phyloP scores from a whole-genome alignment of 2,329 filamentous ascomycete species.

The Cladophialophora exuberans region DNA sequence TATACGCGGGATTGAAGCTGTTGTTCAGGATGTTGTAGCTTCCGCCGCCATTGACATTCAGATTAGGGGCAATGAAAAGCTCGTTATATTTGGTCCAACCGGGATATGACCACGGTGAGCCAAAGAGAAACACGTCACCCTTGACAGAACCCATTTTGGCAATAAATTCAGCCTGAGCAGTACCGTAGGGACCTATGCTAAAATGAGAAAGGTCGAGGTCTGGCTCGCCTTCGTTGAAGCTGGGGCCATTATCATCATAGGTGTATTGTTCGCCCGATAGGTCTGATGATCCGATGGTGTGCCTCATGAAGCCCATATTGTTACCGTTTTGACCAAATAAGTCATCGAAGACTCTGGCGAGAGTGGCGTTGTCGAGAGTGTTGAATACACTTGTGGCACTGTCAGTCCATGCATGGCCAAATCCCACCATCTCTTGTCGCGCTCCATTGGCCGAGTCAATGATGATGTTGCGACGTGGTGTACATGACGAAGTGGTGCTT shows the following conservation, averaged over 20 bases:
- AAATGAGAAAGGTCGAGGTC: conserved; percentile 41
- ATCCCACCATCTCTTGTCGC: conserved; percentile 36
- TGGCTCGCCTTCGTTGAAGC: conserved; percentile 36
- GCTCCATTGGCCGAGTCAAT: conserved; percentile 15
- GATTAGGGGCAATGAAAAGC: conserved; percentile 31
- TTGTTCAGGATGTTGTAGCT: conserved; percentile 29
- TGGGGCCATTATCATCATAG: conserved; percentile 39
- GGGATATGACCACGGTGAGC: conserved; percentile 43
- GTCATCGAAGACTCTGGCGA: conserved; percentile 39
- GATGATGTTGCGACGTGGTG: conserved; percentile 7
- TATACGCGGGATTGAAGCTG: conserved; percentile 35
- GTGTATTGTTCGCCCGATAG: conserved; percentile 41
- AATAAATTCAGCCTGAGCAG: conserved; percentile 43
- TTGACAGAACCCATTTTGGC: conserved; percentile 43
- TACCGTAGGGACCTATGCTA: conserved; percentile 40
- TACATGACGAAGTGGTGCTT: conserved; percentile 1
- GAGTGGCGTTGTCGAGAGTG: conserved; percentile 35
- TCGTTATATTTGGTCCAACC: conserved; percentile 49
- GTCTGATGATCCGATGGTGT: conserved; percentile 45
- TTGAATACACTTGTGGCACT: conserved; percentile 42
- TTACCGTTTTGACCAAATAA: conserved; percentile 41
- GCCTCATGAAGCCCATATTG: conserved; percentile 44
- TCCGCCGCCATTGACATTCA: conserved; percentile 31
- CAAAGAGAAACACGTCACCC: conserved; percentile 40
- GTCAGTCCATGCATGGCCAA: conserved; percentile 46